Evolutionary conservation across 2,329 filamentous ascomycete genomes (phyloP), one percentile per base, ranked within the genome.

Genomic region (Ophiocordyceps camponoti-leonardi): DNA sequence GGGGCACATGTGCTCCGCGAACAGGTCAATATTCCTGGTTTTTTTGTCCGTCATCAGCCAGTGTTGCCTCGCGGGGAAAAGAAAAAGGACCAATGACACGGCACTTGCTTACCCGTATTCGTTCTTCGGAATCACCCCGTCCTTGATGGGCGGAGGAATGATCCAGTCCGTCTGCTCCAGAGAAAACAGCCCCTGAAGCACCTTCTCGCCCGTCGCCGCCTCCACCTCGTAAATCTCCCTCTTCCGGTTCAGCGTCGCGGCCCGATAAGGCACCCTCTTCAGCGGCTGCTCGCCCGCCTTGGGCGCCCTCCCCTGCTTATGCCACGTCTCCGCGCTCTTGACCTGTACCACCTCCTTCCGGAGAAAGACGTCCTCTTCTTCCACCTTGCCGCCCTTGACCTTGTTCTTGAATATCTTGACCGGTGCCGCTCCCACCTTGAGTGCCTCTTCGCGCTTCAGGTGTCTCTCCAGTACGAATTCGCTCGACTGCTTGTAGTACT

Each of bases 321-420:
- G 92, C 92, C 92, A 98, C 1, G 86, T 94, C 59, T 98, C 92
- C 1, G 84, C 83, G 26, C 86, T 93, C 61, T 94, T 88, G 59
- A 93, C 94, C 37, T 75, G 71, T 2, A 88, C 77, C 0, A 96
- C 78, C 52, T 96, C 88, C 45, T 75, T 73, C 31, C 90, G 79
- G 1, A 72, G 72, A 57, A 79, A 96, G 0, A 96, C 86, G 1
- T 85, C 79, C 58, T 94, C 86, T 48, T 84, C 76, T 41, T 81
- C 82, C 3, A 73, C 65, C 42, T 81, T 82, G 41, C 78, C 77
- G 14, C 81, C 83, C 61, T 90, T 94, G 11, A 76, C 80, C 42
- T 79, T 80, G 48, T 78, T 77, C 5, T 70, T 77, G 61, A 96
- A 95, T 12, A 74, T 72, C 51, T 82, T 85, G 33, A 86, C 81